These are phyloP conservation scores for Capsella rubella DNA, from an alignment of 441 rosid genomes.

Conservation along the genomic window DNA sequence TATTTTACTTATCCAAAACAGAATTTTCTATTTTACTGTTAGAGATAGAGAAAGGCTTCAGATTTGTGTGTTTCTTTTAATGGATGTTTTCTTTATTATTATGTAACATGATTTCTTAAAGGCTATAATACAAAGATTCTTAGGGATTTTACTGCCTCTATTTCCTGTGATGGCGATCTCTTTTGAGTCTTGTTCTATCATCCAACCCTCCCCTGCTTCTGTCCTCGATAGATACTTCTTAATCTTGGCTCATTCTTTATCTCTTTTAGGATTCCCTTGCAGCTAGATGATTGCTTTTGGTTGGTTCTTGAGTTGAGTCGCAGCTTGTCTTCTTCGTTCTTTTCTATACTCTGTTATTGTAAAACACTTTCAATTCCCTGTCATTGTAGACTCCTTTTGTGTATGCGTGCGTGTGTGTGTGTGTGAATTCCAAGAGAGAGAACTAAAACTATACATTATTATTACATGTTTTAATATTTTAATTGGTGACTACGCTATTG, in stretches of 20 bases:
- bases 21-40: constrained; percentile 6
- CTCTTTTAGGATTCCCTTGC: not conserved
- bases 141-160: constrained; percentile 1
- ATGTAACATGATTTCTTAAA: constrained; percentile 26
- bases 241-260: not conserved
- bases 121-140: not conserved
- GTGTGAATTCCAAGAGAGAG: not conserved
- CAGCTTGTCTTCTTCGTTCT: not conserved
- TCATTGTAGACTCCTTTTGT: not conserved
- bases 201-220: not conserved
- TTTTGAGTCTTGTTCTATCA: not conserved
- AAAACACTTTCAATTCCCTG: too few relatives aligned
- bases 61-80: constrained; percentile 1
- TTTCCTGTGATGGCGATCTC: not conserved
- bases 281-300: not conserved
- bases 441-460: not conserved
- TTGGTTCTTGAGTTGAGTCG: not conserved
- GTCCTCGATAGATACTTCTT: not conserved
- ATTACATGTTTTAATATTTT: not conserved
- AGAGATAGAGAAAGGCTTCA: constrained; percentile 23
- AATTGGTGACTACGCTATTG: not conserved
- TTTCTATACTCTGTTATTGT: not conserved
- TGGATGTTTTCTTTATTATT: not conserved
- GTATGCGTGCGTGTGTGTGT: not conserved
- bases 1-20: not conserved